Conservation (phyloP, 371 early-diverging fungal species). For the Mucor piriformis region DNA sequence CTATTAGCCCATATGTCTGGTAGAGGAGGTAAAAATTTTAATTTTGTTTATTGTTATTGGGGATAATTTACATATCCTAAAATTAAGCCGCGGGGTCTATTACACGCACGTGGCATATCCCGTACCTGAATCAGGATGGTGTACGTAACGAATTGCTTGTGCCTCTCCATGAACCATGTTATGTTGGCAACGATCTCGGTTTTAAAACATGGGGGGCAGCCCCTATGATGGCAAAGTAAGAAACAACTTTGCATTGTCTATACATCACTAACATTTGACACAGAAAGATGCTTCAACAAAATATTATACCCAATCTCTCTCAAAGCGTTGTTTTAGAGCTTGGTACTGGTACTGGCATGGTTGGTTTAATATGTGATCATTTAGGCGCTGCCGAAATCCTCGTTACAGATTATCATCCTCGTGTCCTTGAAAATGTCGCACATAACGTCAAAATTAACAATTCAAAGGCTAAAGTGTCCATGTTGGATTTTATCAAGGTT, state of each 20-base stretch:
- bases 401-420: conserved; percentile 53
- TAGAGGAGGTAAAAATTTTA: conserved; percentile 41
- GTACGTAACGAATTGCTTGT: conserved; percentile 26
- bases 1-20: conserved; percentile 52
- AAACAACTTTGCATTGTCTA: no score
- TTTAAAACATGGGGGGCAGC: conserved; percentile 59
- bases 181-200: conserved; percentile 50
- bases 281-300: conserved; percentile 47
- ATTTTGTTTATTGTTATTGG: no score
- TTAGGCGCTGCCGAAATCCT: conserved; percentile 40
- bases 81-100: conserved; percentile 49
- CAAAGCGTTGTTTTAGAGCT: conserved; percentile 33
- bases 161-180: conserved; percentile 48
- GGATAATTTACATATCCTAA: not conserved
- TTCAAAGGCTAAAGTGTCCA: conserved; percentile 30
- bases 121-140: conserved; percentile 40
- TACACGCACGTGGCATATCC: conserved; percentile 53
- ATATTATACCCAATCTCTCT: conserved; percentile 36
- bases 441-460: conserved; percentile 41
- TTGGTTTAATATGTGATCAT: conserved; percentile 45
- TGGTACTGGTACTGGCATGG: conserved; percentile 50
- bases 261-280: no score
- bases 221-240: conserved; percentile 53
- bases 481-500: conserved; percentile 48
- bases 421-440: conserved; percentile 49